A percentile compares a stretch with the other conserved stretches of the same genome.
These are phyloP conservation scores for Oidium heveae DNA, from an alignment of 2,329 filamentous ascomycete species.

Conservation along the genomic window DNA sequence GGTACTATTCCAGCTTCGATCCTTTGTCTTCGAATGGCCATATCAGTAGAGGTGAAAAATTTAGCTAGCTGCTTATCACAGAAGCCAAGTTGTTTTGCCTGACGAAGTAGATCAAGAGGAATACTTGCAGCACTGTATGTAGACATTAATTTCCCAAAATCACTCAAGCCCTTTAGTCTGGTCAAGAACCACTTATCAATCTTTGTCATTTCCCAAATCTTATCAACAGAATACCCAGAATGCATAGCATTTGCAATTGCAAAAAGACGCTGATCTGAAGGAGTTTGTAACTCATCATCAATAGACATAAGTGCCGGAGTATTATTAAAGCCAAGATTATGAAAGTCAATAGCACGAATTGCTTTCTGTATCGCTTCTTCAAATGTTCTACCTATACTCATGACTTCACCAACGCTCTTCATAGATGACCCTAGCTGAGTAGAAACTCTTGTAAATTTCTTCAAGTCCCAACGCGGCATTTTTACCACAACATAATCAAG, in stretches of 20 bases:
- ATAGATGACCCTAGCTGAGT: slow-evolving; percentile 92
- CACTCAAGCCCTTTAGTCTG: slow-evolving; percentile 71
- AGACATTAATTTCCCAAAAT: slow-evolving; percentile 64
- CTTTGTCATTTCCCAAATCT: slow-evolving; percentile 94
- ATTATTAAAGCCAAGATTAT: slow-evolving; percentile 86
- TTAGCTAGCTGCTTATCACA: slow-evolving; percentile 80
- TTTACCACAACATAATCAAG: slow-evolving; percentile 97
- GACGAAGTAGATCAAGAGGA: slow-evolving; percentile 40
- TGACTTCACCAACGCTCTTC: slow-evolving; percentile 98
- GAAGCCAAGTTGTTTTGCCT: slow-evolving; percentile 86
- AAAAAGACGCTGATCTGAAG: slow-evolving; percentile 89
- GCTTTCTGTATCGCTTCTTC: slow-evolving; percentile 98
- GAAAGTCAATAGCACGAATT: slow-evolving; percentile 81
- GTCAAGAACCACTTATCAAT: slow-evolving; percentile 98
- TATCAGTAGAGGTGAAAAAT: slow-evolving; percentile 85
- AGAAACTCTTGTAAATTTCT: slow-evolving; percentile 94
- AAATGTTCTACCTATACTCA: slow-evolving; percentile 91
- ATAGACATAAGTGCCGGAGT: slow-evolving; percentile 85
- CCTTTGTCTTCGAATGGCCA: slow-evolving; percentile 61
- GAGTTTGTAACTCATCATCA: slow-evolving; percentile 85
- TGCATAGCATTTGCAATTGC: slow-evolving; percentile 97
- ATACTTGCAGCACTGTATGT: slow-evolving; percentile 39
- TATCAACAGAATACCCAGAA: slow-evolving; percentile 75
- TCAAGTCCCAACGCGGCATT: slow-evolving; percentile 95
- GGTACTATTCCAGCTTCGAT: slow-evolving; percentile 71